phyloP scores from a whole-genome alignment of 2,329 filamentous ascomycete species.

The Nothophaeocryptopus gaeumannii region DNA sequence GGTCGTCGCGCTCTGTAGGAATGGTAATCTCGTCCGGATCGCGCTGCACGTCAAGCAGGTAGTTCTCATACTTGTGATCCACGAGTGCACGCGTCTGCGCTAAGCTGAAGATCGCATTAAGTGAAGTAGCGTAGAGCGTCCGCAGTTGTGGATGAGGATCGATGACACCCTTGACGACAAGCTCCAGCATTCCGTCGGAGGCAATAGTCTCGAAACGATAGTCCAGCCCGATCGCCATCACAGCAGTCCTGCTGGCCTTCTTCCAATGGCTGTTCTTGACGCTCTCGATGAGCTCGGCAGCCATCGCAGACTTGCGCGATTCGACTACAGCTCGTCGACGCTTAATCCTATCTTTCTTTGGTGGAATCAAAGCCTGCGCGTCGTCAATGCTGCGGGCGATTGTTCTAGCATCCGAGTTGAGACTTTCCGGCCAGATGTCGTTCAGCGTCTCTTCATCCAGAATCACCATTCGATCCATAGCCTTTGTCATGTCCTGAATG shows the following conservation, averaged over 20 bases:
- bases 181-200: slow-evolving; percentile 74
- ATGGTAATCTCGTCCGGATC: slow-evolving; percentile 75
- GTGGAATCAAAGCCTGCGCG: slow-evolving; percentile 59
- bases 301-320: slow-evolving; percentile 74
- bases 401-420: slow-evolving; percentile 32
- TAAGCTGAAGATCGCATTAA: slow-evolving; percentile 74
- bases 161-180: slow-evolving; percentile 78
- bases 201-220: slow-evolving; percentile 89
- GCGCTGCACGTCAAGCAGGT: slow-evolving; percentile 74
- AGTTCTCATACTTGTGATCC: slow-evolving; percentile 82
- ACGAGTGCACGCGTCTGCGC: slow-evolving; percentile 85
- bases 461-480: slow-evolving; percentile 81
- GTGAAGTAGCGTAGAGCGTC: slow-evolving; percentile 74
- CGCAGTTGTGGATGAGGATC: slow-evolving; percentile 87
- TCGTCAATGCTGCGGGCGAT: slow-evolving; percentile 48
- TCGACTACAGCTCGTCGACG: slow-evolving; percentile 76
- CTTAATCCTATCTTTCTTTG: slow-evolving; percentile 70
- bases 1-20: slow-evolving; percentile 69
- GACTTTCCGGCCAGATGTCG: slow-evolving; percentile 61
- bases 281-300: slow-evolving; percentile 74
- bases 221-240: slow-evolving; percentile 86
- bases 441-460: slow-evolving; percentile 69
- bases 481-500: slow-evolving; percentile 86
- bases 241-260: slow-evolving; percentile 82
- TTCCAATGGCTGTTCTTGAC: slow-evolving; percentile 90